Evolutionary conservation across 2,329 filamentous ascomycete genomes (phyloP).

Genomic region (Ceratocystiopsis minuta): DNA sequence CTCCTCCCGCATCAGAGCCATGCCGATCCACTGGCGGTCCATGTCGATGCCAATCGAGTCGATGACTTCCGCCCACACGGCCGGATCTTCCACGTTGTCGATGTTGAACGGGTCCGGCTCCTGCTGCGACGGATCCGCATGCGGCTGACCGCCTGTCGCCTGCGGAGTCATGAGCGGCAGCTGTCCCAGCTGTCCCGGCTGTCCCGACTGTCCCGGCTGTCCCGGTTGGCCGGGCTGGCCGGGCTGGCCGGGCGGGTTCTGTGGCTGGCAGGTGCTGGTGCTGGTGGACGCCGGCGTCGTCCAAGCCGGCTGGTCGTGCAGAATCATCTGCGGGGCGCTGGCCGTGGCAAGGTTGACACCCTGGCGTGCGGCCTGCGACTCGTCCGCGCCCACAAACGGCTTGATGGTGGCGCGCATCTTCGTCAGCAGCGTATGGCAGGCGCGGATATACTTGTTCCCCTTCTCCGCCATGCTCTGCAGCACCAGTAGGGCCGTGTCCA

Average conservation of each 20-base stretch:
- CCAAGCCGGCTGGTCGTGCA: not conserved
- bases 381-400: not conserved
- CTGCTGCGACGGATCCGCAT: not conserved
- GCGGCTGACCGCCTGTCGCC: not conserved
- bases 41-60: conserved; percentile 2
- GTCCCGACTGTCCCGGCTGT: no score
- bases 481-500: not conserved
- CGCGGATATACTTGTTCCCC: conserved; percentile 1
- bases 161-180: not conserved
- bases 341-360: not conserved
- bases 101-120: not conserved
- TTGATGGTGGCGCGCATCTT: not conserved
- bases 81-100: not conserved
- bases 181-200: no score
- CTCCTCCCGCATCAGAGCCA: conserved; percentile 1
- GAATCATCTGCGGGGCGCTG: not conserved
- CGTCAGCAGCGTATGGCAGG: conserved; percentile 1
- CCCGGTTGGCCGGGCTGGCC: no score
- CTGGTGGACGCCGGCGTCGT: not conserved
- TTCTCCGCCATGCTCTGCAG: conserved; percentile 1
- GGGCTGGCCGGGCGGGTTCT: not conserved
- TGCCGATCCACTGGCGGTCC: conserved; percentile 2
- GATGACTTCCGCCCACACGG: conserved; percentile 1
- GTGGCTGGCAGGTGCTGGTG: not conserved
- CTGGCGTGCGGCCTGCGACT: not conserved